Evolutionary conservation across 345 rosid species (phyloP), one percentile per base, ranked within the genome.

Genomic region (Sisymbrium irio): DNA sequence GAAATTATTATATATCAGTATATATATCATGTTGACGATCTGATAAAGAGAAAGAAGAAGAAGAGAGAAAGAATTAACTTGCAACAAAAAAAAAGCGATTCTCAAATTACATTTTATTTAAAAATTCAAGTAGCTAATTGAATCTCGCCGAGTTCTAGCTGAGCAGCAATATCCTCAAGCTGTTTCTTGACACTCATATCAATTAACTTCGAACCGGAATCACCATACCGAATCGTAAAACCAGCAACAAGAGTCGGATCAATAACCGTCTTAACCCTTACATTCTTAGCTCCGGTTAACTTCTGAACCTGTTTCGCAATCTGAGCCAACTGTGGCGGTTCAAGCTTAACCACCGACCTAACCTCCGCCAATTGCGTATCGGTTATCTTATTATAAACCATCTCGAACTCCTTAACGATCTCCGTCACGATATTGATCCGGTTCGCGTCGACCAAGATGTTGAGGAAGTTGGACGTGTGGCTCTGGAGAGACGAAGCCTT

Each of bases 161-260:
- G 89, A 1, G 85, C 76, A 35, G 97, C 86, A 45, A 94, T 89
- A 73, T 94, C 97, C 49, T 89, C 95, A 76, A 94, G 82, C 84
- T 94, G 98, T 73, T 85, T 94, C 95, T 88, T 91, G 25, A 89
- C 97, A 64, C 98, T 94, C 98, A 91, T 82, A 58, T 94, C 98
- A 74, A 94, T 91, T 45, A 89, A 65, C 80, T 88, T 94, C 0
- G 98, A 94, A 18, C 97, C 97, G 0, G 86, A 64, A 9, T 8
- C 74, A 28, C 98, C 98, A 47, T 87, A 94, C 79, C 95, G 66
- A 46, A 94, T 82, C 0, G 98, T 94, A 77, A 94, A 94, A 18
- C 98, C 98, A 10, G 97, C 98, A 1, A 94, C 91, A 79, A 94
- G 80, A 56, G 83, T 83, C 56, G 95, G 87, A 58, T 91, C 98